Base-by-base conservation (phyloP, 2,329 filamentous ascomycete genomes). In the Chalaropsis ovoidea region DNA sequence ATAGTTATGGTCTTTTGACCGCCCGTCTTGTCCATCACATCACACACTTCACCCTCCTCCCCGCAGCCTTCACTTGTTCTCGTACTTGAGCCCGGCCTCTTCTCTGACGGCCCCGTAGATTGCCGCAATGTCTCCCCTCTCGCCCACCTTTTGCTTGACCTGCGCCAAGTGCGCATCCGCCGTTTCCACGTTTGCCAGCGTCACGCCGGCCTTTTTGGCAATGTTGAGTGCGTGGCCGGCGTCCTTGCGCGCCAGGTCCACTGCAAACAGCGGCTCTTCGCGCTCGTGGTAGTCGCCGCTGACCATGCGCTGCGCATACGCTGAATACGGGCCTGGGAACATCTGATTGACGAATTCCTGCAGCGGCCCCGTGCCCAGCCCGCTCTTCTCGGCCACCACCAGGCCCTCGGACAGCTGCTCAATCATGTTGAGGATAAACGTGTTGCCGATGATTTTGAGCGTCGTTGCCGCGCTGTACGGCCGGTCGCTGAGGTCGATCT, bases 391-490 rank as follows among this genome's bases (percentile, higher is more conserved):
- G 4, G 90, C 90, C 5, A 91, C 76, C 0, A 87, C 84, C 72
- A 93, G 82, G 5, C 86, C 88, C 76, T 95, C 90, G 1, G 88
- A 85, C 3, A 96, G 77, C 63, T 89, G 82, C 72, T 91, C 87
- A 27, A 92, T 82, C 82, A 92, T 92, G 76, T 89, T 88, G 49
- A 95, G 74, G 70, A 96, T 81, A 73, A 96, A 92, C 0, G 88
- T 89, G 75, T 96, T 96, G 66, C 92, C 91, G 10, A 95, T 81
- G 22, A 96, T 79, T 76, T 96, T 94, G 61, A 95, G 78, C 58
- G 84, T 81, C 1, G 85, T 82, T 3, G 90, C 86, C 64, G 84
- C 83, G 63, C 86, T 83, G 61, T 86, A 85, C 0, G 86, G 81
- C 74, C 89, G 82, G 69, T 82, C 84, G 56, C 80, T 80, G 74